Base-by-base conservation (phyloP, 2,329 filamentous ascomycete species). In the Byssochlamys sp. region DNA sequence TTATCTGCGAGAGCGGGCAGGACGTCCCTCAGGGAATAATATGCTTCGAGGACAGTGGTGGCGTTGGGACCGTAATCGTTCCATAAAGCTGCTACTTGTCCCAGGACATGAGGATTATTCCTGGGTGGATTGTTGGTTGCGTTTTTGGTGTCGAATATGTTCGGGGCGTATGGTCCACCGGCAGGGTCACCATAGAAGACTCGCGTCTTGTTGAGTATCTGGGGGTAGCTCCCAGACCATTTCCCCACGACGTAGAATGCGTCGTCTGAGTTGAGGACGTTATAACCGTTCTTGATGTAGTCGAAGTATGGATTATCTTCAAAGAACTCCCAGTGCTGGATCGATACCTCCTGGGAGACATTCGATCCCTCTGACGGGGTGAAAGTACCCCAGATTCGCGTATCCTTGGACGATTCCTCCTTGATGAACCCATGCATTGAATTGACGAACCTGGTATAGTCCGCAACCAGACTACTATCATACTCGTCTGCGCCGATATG, bases 401-500 rank as follows among this genome's bases (percentile, higher is more conserved):
- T 75, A 0, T 62, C 62, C 62, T 81, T 81, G 9, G 66, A 68
- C 10, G 68, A 66, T 10, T 62, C 70, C 0, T 67, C 53, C 2
- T 59, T 60, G 45, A 83, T 78, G 60, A 75, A 80, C 4, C 65
- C 62, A 24, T 75, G 69, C 73, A 82, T 76, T n/a, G 70, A 71
- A 58, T 81, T 81, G 29, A 83, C 80, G 57, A 81, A 83, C 1
- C 60, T 61, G 54, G 80, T 81, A 60, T 84, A 83, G 7, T 79
- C 78, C 12, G 73, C 70, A 0, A 71, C 74, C 0, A 77, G 70
- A 0, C 71, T 73, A 0, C 74, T 71, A 9, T 71, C 71, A 59
- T 84, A 84, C 62, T 84, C 81, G 58, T 83, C 81, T 0, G 81
- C 81, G 0, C 81, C 81, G 11, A 84, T 78, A 59, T 81, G 78